These are phyloP conservation scores for Boletus reticuloceps DNA, from an alignment of 768 basidiomycete genomes.

Conservation along the genomic window DNA sequence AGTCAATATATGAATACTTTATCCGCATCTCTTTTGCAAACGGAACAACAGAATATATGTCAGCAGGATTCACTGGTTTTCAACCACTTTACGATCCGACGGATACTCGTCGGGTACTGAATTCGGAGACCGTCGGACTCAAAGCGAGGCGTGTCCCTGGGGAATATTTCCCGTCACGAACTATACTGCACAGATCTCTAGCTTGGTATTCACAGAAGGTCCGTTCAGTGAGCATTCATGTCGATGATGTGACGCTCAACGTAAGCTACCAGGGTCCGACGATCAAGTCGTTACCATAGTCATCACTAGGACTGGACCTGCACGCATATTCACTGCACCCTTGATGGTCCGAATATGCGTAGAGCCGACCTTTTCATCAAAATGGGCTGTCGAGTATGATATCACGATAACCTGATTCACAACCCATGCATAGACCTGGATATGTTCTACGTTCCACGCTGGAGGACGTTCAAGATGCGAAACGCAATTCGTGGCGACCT, in stretches of 20 bases:
- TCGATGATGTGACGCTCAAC: not conserved
- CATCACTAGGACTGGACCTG: constrained; percentile 13
- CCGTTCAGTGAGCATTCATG: not conserved
- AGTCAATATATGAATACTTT: constrained; percentile 22
- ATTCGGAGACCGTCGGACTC: not conserved
- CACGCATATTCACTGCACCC: constrained; percentile 5
- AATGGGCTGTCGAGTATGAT: constrained; percentile 7
- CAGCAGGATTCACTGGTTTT: constrained; percentile 17
- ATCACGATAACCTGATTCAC: not conserved
- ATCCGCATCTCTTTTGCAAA: constrained; percentile 11
- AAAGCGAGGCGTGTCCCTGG: not conserved
- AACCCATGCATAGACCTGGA: not conserved
- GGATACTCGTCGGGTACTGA: not conserved
- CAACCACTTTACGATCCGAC: constrained; percentile 4
- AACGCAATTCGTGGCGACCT: too few species aligned
- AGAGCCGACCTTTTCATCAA: not conserved
- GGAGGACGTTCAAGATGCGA: not conserved
- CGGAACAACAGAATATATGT: constrained; percentile 13
- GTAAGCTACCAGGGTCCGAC: not conserved
- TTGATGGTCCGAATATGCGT: not conserved
- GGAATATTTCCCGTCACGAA: not conserved
- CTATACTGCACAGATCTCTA: not conserved
- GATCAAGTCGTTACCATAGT: not conserved
- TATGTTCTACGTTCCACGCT: not conserved
- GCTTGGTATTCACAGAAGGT: not conserved